Evolutionary conservation across 2,329 filamentous ascomycete species (phyloP).

Genomic region (Penicillium hesseltinei): DNA sequence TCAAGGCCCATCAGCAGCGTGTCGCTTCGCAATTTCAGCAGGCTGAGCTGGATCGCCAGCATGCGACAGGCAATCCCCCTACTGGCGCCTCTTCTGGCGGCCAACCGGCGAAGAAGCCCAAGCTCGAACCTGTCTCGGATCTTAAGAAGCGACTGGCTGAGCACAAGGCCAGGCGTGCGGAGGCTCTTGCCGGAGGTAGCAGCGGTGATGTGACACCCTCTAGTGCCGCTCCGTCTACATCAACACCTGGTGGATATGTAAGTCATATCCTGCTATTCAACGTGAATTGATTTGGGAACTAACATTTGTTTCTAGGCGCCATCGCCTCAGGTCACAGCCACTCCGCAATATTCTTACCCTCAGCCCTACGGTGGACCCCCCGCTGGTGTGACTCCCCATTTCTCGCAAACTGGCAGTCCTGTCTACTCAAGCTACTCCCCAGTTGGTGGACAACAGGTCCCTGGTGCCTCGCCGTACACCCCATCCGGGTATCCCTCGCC

Average conservation of each 20-base stretch:
- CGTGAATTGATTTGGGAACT: not conserved
- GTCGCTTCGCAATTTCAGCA: constrained; percentile 84
- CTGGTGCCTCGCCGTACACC: constrained; percentile 33
- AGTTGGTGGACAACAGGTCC: constrained; percentile 36
- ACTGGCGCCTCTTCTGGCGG: constrained; percentile 56
- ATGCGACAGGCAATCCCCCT: constrained; percentile 78
- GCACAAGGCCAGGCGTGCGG: constrained; percentile 66
- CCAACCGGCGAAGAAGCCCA: constrained; percentile 58
- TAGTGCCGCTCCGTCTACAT: constrained; percentile 47
- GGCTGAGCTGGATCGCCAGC: constrained; percentile 76
- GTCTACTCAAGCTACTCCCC: constrained; percentile 38
- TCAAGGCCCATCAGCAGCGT: constrained; percentile 79
- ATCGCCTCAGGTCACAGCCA: constrained; percentile 42
- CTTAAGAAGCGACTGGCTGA: constrained; percentile 77
- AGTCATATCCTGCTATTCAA: constrained; percentile 36
- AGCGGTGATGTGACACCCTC: constrained; percentile 59
- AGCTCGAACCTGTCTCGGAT: constrained; percentile 72
- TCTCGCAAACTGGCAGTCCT: constrained; percentile 43
- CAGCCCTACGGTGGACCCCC: constrained; percentile 44
- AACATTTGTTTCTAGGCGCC: constrained; percentile 33
- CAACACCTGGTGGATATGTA: constrained; percentile 59
- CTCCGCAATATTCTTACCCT: constrained; percentile 38
- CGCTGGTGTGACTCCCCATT: constrained; percentile 32
- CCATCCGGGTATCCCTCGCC: constrained; percentile 34
- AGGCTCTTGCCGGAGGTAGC: constrained; percentile 56